Base-by-base conservation (phyloP, 2,329 filamentous ascomycete genomes). In the Botryotinia globosa region DNA sequence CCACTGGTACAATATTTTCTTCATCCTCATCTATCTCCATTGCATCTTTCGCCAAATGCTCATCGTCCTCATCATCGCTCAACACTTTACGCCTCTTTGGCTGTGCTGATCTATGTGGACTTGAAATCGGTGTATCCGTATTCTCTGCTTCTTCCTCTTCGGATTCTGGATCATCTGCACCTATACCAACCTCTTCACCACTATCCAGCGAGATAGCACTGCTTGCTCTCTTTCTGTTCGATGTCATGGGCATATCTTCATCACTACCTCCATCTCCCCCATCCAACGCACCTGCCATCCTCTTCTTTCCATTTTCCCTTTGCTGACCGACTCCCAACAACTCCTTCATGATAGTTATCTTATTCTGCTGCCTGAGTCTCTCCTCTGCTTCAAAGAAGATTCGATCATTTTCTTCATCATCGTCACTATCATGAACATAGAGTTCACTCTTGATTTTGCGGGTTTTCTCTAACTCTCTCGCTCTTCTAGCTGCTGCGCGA, bases 361-460 rank as follows among this genome's bases (percentile, higher is more conserved):
- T 81, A 9, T 74, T 72, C 68, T 87, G 87, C 75, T 88, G 85
- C 66, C 92, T 85, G 74, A 91, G 85, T 75, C 87, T 83, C 81
- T 91, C 89, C 82, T 98, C 94, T 25, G 88, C 86, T 3, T 87
- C 89, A 82, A 95, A 98, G 82, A 98, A 98, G 32, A 88, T 89
- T 34, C 80, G 84, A 82, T 92, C 88, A 72, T 89, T 88, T 64
- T 94, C 93, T 48, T 87, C 89, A 78, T 97, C 94, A 77, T 97
- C 94, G 80, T 98, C 96, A 76, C 92, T 94, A 54, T 91, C 90
- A 73, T 91, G 88, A 68, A 99, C 92, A 78, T 90, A 95, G 56
- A 95, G 83, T 37, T 91, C 90, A 78, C 92, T 97, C 85, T 98
- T 98, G 83, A 96, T 92, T 80, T 91, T 92, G 45, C 85, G 85